A percentile compares a stretch with the other conserved stretches of the same genome.
phyloP scores from a whole-genome alignment of 306 rosid species.

The Vicia faba region DNA sequence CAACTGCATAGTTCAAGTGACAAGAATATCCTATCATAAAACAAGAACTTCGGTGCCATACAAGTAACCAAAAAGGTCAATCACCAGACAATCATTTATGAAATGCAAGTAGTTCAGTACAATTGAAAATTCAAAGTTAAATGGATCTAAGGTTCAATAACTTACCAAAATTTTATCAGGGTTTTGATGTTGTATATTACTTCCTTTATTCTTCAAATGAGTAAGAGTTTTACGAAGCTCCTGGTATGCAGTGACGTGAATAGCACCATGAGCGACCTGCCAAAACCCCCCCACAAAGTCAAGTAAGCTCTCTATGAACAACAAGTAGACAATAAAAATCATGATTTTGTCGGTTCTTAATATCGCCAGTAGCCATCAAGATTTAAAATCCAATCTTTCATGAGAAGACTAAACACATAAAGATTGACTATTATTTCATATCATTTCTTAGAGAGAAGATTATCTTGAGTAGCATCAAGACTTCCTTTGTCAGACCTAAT shows the following conservation, averaged over 20 bases:
- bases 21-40: conserved; percentile 3
- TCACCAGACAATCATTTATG: conserved; percentile 14
- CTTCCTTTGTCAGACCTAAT: background rate
- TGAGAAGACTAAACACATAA: no score
- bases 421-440: no score
- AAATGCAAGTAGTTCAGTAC: conserved; percentile 22
- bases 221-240: conserved; percentile 69
- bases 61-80: conserved; percentile 31
- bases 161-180: conserved; percentile 61
- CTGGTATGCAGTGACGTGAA: conserved; percentile 78
- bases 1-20: background rate
- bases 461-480: background rate
- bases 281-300: conserved; percentile 15
- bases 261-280: conserved; percentile 91
- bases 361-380: conserved; percentile 4
- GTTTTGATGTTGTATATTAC: conserved; percentile 45
- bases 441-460: no score
- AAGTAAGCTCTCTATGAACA: conserved; percentile 21
- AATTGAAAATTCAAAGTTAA: conserved; percentile 8
- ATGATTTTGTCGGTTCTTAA: conserved; percentile 13
- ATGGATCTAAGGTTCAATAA: conserved; percentile 27
- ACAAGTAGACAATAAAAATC: conserved; percentile 10
- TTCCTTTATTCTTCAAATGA: conserved; percentile 52
- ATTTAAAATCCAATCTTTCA: background rate
- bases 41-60: background rate